phyloP scores from a whole-genome alignment of 257 asterid genomes.

The Parsonsia alboflavescens region DNA sequence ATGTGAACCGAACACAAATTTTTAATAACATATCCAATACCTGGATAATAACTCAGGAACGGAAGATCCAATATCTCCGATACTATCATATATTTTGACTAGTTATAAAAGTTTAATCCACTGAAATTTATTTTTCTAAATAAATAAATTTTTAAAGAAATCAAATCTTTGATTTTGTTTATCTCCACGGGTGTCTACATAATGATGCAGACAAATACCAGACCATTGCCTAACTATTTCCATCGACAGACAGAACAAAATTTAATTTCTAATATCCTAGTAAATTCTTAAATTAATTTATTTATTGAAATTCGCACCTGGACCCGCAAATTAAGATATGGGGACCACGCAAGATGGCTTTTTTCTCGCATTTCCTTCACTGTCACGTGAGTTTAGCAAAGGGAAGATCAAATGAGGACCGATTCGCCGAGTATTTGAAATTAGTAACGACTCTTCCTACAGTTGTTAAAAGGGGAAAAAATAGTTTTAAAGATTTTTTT shows the following conservation, averaged over 20 bases:
- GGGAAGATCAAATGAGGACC: not conserved
- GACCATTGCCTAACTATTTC: not conserved
- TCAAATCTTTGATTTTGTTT: not conserved
- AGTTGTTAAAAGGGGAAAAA: no score
- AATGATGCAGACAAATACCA: not conserved
- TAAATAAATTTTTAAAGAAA: no score
- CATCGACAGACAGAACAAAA: not conserved
- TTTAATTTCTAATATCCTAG: not conserved
- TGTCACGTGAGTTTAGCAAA: conserved; percentile 10
- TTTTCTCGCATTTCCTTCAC: conserved; percentile 3
- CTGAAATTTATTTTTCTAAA: no score
- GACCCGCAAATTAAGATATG: not conserved
- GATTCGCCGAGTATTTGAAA: conserved; percentile 11
- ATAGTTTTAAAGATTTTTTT: no score
- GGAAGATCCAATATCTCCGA: no score
- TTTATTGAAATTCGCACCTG: not conserved
- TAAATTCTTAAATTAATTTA: no score
- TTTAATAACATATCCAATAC: no score
- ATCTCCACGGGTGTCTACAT: not conserved
- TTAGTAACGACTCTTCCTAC: no score
- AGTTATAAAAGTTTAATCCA: no score
- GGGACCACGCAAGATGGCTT: not conserved
- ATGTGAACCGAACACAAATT: no score
- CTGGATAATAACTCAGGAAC: no score
- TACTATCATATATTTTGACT: no score